Percentiles rank a stretch among this genome's conserved stretches.
Evolutionary conservation across 768 basidiomycete species (phyloP).

Genomic region (Cystofilobasidium ferigula): DNA sequence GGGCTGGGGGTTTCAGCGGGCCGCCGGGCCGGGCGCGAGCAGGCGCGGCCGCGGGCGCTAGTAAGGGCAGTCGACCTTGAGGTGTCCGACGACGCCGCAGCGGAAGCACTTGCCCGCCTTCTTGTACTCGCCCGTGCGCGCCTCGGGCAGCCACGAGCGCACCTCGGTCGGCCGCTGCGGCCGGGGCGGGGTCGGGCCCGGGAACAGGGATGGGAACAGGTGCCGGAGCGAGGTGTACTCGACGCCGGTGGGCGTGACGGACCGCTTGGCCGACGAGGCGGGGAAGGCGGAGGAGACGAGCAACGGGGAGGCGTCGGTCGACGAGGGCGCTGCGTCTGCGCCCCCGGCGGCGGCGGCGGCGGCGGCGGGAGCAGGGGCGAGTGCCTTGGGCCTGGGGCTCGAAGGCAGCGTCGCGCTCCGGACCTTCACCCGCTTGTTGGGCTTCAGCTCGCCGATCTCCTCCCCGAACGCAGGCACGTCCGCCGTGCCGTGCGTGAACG

Average conservation of each 20-base stretch:
- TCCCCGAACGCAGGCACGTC: background rate
- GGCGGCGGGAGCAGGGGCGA: no score
- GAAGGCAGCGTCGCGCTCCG: background rate
- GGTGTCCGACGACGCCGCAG: background rate
- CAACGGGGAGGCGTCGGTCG: background rate
- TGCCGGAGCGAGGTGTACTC: background rate
- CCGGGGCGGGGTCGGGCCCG: background rate
- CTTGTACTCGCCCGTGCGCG: background rate
- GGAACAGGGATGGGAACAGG: background rate
- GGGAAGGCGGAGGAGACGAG: background rate
- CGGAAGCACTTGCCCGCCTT: constrained; percentile 3
- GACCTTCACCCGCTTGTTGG: background rate
- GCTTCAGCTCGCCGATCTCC: background rate
- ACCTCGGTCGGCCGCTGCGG: background rate
- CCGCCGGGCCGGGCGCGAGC: no score
- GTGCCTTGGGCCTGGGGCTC: background rate
- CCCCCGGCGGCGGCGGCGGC: no score
- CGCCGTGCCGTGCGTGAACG: background rate
- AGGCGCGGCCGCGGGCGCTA: no score
- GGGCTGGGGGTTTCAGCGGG: no score
- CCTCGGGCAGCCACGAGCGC: background rate
- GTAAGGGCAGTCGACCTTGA: background rate
- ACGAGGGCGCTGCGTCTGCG: no score
- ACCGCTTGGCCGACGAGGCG: background rate
- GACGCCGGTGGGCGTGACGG: constrained; percentile 1